Evolutionary conservation across 176 grass and related monocot species (phyloP).

Genomic region (Cenchrus americanus): DNA sequence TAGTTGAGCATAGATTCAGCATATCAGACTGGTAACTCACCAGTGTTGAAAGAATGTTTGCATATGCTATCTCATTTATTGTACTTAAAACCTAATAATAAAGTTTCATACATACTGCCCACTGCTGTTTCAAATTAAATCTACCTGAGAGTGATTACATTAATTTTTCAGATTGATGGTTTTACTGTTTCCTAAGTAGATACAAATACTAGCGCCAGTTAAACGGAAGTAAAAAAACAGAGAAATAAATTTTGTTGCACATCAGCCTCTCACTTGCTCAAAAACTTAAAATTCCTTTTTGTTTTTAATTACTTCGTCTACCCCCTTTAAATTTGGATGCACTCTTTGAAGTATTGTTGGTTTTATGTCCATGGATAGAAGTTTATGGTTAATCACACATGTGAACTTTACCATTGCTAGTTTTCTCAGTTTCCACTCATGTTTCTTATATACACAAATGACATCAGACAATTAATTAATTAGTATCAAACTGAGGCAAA

Average conservation of each 20-base stretch:
- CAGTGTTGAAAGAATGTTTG: not conserved
- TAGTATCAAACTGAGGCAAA: not conserved
- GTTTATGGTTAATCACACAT: not conserved
- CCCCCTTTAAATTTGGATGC: not conserved
- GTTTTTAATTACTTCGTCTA: not conserved
- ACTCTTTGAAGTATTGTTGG: not conserved
- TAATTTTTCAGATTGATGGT: not conserved
- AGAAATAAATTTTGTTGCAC: not conserved
- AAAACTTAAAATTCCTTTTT: not conserved
- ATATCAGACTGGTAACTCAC: not conserved
- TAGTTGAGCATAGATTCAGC: conserved; percentile 37
- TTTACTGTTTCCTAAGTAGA: not conserved
- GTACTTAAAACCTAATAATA: conserved; percentile 33
- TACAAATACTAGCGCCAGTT: not conserved
- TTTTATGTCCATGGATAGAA: not conserved
- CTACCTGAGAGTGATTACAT: not conserved
- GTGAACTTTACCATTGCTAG: not conserved
- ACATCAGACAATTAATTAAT: not conserved
- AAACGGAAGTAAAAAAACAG: not conserved
- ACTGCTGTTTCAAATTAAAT: not conserved
- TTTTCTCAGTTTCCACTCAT: not conserved
- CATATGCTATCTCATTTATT: not conserved
- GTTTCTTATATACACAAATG: not conserved
- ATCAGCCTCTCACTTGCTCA: not conserved
- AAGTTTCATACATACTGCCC: not conserved